These are phyloP conservation scores for Pelargonium nanum DNA, from an alignment of 345 rosid genomes.

Conservation along the genomic window DNA sequence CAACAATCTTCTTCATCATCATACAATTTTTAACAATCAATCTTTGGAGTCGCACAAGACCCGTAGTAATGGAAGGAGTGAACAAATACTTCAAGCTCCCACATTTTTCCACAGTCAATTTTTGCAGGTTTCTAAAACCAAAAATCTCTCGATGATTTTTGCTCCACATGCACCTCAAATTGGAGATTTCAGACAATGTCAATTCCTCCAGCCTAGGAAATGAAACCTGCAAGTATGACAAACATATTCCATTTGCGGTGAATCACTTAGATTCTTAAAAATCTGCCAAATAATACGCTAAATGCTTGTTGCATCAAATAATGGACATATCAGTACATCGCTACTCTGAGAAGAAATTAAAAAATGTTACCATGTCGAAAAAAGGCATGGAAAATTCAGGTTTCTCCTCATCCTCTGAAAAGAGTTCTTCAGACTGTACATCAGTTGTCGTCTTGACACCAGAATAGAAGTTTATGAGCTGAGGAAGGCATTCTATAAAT, in stretches of 20 bases:
- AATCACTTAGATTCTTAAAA: too few relatives aligned
- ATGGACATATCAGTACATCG: too few relatives aligned
- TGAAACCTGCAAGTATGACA: not conserved
- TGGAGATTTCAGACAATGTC: not conserved
- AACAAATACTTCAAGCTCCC: constrained; percentile 3
- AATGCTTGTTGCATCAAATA: too few relatives aligned
- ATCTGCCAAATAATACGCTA: too few relatives aligned
- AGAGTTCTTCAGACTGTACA: too few relatives aligned
- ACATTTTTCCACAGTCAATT: not conserved
- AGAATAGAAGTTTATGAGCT: not conserved
- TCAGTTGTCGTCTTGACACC: too few relatives aligned
- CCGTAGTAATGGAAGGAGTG: constrained; percentile 12
- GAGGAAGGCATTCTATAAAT: too few relatives aligned
- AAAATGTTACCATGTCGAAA: too few relatives aligned
- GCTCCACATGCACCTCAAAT: not conserved
- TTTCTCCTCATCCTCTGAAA: not conserved
- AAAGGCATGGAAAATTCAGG: too few relatives aligned
- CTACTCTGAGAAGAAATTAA: too few relatives aligned
- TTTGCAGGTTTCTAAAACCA: constrained; percentile 3
- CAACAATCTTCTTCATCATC: constrained; percentile 8
- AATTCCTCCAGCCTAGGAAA: constrained; percentile 12
- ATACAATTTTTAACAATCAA: not conserved
- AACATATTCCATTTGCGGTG: too few relatives aligned
- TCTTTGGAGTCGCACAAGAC: constrained; percentile 2
- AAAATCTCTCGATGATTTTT: not conserved